These are phyloP conservation scores for Incumbomyces delicatus DNA, from an alignment of 2,329 filamentous ascomycete genomes.

Conservation along the genomic window DNA sequence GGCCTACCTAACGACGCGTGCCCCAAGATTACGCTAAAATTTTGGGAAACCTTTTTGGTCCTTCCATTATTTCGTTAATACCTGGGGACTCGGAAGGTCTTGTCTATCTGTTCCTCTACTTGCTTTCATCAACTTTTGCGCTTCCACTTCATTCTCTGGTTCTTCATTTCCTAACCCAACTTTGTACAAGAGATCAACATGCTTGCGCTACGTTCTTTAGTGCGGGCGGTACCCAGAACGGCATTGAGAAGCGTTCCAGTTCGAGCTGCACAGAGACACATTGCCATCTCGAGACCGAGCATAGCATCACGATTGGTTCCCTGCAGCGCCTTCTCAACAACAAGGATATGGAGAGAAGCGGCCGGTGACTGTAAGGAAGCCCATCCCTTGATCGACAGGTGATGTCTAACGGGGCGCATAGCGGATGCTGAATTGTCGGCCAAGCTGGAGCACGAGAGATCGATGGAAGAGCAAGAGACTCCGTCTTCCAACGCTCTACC, in stretches of 20 bases:
- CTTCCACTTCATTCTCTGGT: background rate
- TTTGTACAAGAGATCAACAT: constrained; percentile 37
- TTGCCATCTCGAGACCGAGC: constrained; percentile 2
- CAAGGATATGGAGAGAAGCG: constrained; percentile 31
- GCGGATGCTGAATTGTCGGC: constrained; percentile 70
- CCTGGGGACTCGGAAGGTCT: too few species aligned
- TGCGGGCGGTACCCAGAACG: constrained; percentile 58
- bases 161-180: background rate
- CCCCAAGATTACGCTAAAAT: background rate
- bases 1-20: background rate
- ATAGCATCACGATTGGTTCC: background rate
- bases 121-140: background rate
- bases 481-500: constrained; percentile 57
- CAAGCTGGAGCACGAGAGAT: constrained; percentile 77
- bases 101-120: background rate
- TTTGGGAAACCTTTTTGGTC: background rate
- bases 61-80: background rate
- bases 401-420: constrained; percentile 20
- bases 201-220: constrained; percentile 58
- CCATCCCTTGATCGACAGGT: background rate
- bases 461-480: constrained; percentile 74
- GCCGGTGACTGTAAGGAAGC: constrained; percentile 36
- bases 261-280: constrained; percentile 23
- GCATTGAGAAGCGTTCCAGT: constrained; percentile 48
- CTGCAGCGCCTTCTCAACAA: constrained; percentile 35